These are phyloP conservation scores for Rhodotorula diobovata DNA, from an alignment of 768 basidiomycete genomes.

Conservation along the genomic window DNA sequence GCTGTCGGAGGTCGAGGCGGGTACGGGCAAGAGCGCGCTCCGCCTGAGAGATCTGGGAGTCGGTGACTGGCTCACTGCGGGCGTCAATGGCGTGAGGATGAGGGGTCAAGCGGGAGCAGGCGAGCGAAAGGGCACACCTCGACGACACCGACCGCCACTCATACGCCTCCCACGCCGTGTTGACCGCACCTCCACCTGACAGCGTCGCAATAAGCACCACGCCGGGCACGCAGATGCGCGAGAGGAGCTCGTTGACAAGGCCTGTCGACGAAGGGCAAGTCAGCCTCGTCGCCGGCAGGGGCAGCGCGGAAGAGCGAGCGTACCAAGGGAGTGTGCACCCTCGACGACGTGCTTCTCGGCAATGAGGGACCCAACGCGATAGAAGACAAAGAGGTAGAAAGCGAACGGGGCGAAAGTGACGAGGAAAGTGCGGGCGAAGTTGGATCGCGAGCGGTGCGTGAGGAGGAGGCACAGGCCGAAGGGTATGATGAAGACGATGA, in stretches of 20 bases:
- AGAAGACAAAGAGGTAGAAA: conserved; percentile 40
- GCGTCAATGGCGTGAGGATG: background rate
- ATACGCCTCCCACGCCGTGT: conserved; percentile 44
- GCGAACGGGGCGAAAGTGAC: conserved; percentile 40
- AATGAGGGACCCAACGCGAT: conserved; percentile 35
- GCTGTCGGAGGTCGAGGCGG: conserved; percentile 37
- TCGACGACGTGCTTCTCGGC: conserved; percentile 35
- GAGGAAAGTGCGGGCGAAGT: conserved; percentile 31
- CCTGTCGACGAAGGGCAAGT: conserved; percentile 2
- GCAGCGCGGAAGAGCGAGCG: background rate
- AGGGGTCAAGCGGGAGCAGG: background rate
- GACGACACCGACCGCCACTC: conserved; percentile 41
- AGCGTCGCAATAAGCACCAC: conserved; percentile 42
- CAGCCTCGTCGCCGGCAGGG: background rate
- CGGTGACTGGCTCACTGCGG: conserved; percentile 37
- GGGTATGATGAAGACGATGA: conserved; percentile 43
- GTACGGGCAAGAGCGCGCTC: conserved; percentile 38
- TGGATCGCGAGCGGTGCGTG: conserved; percentile 32
- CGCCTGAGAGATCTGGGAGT: conserved; percentile 36
- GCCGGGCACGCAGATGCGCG: conserved; percentile 43
- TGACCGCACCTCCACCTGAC: conserved; percentile 43
- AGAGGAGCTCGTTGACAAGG: conserved; percentile 39
- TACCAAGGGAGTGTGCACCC: conserved; percentile 38
- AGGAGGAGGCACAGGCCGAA: conserved; percentile 42
- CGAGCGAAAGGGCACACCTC: conserved; percentile 8